Evolutionary conservation across 192 early-diverging fungal species (phyloP).

Genomic region (Thamnidium elegans): DNA sequence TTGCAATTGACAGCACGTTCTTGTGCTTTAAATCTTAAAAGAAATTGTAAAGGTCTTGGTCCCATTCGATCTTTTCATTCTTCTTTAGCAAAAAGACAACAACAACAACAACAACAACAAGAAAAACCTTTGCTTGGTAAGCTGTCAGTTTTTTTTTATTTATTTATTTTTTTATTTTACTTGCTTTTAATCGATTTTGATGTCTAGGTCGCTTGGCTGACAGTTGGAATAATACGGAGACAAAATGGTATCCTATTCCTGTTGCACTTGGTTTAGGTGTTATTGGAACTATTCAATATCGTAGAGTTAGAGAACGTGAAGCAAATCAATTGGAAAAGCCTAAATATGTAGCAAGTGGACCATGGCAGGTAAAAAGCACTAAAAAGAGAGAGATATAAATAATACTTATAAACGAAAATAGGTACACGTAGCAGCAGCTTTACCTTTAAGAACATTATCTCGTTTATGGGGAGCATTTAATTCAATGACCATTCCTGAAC

Average conservation of each 20-base stretch:
- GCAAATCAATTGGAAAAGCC: slow-evolving; percentile 28
- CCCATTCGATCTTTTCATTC: too few relatives aligned
- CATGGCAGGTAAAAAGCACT: slow-evolving; percentile 71
- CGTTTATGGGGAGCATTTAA: slow-evolving; percentile 91
- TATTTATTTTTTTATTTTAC: too few relatives aligned
- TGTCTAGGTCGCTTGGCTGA: slow-evolving; percentile 16
- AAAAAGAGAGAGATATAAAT: not conserved
- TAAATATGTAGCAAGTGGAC: slow-evolving; percentile 65
- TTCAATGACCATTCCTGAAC: slow-evolving; percentile 73
- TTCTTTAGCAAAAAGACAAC: too few relatives aligned
- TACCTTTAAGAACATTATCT: slow-evolving; percentile 89
- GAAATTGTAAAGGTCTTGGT: too few relatives aligned
- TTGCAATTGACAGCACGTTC: too few relatives aligned
- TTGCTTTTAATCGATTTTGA: too few relatives aligned
- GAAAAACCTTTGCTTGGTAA: too few relatives aligned
- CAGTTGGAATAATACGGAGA: slow-evolving; percentile 48
- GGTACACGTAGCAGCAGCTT: slow-evolving; percentile 80
- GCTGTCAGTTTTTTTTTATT: too few relatives aligned
- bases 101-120: too few relatives aligned
- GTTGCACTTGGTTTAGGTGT: slow-evolving; percentile 71
- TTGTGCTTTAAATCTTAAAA: too few relatives aligned
- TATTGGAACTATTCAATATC: slow-evolving; percentile 65
- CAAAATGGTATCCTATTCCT: slow-evolving; percentile 73
- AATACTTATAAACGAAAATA: slow-evolving; percentile 24
- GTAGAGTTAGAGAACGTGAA: slow-evolving; percentile 47